Evolutionary conservation across 1,139 yeast genomes (phyloP).

Genomic region (Magnusiomyces tetraspermus): DNA sequence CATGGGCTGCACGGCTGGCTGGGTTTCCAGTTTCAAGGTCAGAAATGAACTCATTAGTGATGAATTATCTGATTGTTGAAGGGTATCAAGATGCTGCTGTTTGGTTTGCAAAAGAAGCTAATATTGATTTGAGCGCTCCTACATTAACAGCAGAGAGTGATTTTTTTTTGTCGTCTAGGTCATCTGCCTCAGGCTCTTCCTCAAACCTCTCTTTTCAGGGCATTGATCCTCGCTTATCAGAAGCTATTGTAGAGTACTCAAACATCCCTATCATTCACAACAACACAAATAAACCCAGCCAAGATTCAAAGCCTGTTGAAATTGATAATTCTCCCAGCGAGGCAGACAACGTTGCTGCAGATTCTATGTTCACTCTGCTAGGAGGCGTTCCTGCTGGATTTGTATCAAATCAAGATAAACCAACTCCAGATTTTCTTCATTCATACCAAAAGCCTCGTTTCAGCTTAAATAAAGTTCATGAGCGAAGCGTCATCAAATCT

Average conservation of each 20-base stretch:
- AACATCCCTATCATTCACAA: background rate
- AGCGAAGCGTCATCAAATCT: slow-evolving; percentile 29
- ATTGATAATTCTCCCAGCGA: background rate
- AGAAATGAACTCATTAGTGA: slow-evolving; percentile 30
- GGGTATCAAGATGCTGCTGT: slow-evolving; percentile 34
- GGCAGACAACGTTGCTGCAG: background rate
- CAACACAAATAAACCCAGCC: background rate
- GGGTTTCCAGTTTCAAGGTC: slow-evolving; percentile 22
- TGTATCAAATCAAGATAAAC: background rate
- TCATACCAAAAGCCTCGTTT: slow-evolving; percentile 1
- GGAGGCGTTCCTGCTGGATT: background rate
- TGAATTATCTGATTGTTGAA: slow-evolving; percentile 34
- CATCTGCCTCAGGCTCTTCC: too few relatives aligned
- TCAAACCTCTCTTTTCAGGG: too few relatives aligned
- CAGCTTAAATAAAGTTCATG: slow-evolving; percentile 19
- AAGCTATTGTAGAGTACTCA: background rate
- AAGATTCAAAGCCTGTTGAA: background rate
- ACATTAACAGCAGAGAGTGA: too few relatives aligned
- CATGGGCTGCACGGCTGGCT: slow-evolving; percentile 23
- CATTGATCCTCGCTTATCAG: background rate
- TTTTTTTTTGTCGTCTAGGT: too few relatives aligned
- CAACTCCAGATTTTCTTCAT: background rate
- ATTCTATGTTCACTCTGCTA: background rate
- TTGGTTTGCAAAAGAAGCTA: slow-evolving; percentile 33
- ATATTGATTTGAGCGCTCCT: slow-evolving; percentile 16